Evolutionary conservation across 2,329 filamentous ascomycete species (phyloP), one percentile per base, ranked within the genome.

Genomic region (Venturia carpophila): DNA sequence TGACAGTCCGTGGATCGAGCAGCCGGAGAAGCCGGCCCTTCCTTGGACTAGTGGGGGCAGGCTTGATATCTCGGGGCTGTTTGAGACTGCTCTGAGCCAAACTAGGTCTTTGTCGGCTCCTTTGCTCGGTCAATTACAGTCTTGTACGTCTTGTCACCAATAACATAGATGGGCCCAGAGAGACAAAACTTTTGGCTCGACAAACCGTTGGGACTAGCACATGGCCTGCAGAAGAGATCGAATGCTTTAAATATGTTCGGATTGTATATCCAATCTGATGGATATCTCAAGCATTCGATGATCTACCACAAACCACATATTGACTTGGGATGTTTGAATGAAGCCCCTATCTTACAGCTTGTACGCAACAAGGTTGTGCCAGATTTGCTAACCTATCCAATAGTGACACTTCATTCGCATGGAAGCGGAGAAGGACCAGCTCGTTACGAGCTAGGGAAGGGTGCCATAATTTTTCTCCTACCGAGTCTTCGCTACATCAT

Each of bases 351-450:
- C 45, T 10, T 24, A 6, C 45, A 11, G 47, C 30, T 47, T 47
- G 4, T 2, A 47, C 7, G n/a, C 45, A n/a, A 9, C 45, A 41
- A 11, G 15, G 39, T 41, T 17, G 17, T 47, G 37, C 30, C 27
- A 19, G 30, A 19, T 21, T 37, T 37, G 30, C 27, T 37, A n/a
- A 58, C 5, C 6, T 13, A 52, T 11, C 24, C 17, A 45, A 15
- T 27, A 63, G 62, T 63, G 15, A 63, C 62, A 19, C 62, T 63
- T 9, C 41, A 47, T 9, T 63, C 62, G 5, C 41, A 63, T 43
- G 42, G 17, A 30, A 47, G 24, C 5, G 37, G 47, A 30, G 43
- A 63, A 11, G 27, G 30, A 17, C 9, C 21, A 5, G 30, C 30
- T 19, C 39, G 39, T 30, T 63, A 41, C 42, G 62, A 63, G 34